A percentile compares a stretch with the other conserved stretches of the same genome.
Conservation (phyloP, 768 basidiomycete genomes). For the Tricholoma sp. region DNA sequence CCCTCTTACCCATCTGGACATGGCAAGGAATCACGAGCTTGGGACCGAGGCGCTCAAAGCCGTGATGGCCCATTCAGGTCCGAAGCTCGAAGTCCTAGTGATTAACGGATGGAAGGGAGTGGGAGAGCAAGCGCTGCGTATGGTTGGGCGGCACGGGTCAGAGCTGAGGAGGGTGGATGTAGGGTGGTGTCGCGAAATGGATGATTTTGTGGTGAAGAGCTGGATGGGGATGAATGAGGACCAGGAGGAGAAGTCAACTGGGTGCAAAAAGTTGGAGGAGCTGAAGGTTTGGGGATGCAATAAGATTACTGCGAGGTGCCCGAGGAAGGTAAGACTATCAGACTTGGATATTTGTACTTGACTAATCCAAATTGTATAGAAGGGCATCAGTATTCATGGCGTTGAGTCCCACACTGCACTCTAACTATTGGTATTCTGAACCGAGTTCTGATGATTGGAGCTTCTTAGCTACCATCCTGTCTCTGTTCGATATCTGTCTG, state of each 20-base stretch:
- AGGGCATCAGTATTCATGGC: slow-evolving; percentile 26
- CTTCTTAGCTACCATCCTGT: no score
- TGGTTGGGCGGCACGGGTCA: slow-evolving; percentile 26
- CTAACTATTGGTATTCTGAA: not conserved
- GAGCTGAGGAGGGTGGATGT: slow-evolving; percentile 63
- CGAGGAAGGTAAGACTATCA: slow-evolving; percentile 30
- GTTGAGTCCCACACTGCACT: slow-evolving; percentile 22
- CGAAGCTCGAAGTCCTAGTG: slow-evolving; percentile 50
- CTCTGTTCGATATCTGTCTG: no score
- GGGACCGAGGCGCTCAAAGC: slow-evolving; percentile 50
- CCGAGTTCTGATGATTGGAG: no score
- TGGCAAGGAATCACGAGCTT: slow-evolving; percentile 60
- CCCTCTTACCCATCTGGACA: slow-evolving; percentile 47
- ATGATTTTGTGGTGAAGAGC: slow-evolving; percentile 77
- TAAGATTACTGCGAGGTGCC: slow-evolving; percentile 35
- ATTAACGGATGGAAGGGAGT: slow-evolving; percentile 77
- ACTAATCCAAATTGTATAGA: slow-evolving; percentile 12
- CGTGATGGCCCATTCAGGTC: slow-evolving; percentile 65
- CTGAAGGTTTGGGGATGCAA: slow-evolving; percentile 56
- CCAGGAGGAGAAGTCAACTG: slow-evolving; percentile 5
- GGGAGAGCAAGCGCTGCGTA: slow-evolving; percentile 36
- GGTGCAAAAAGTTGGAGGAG: slow-evolving; percentile 36
- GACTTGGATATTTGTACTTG: not conserved
- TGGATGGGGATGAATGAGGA: slow-evolving; percentile 42
- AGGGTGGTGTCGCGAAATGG: slow-evolving; percentile 79